Evolutionary conservation across 352 stramenopile genomes (phyloP).

Genomic region (Elongisporangium prolatum): DNA sequence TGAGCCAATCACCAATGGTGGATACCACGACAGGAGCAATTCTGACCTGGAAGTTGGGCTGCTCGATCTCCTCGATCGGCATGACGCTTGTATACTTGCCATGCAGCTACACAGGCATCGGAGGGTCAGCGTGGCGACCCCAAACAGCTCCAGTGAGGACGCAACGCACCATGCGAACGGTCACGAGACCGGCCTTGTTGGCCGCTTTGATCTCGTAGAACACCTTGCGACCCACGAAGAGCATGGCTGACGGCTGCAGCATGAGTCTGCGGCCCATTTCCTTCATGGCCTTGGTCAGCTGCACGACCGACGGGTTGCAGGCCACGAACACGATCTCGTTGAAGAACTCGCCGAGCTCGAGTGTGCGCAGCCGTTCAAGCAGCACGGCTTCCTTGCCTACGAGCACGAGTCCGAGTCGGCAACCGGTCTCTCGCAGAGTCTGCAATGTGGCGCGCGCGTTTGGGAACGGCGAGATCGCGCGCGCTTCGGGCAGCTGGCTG

Average conservation of each 20-base stretch:
- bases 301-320: constrained; percentile 53
- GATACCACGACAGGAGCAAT: background rate
- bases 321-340: constrained; percentile 57
- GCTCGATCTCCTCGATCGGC: constrained; percentile 79
- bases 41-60: constrained; percentile 70
- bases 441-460: constrained; percentile 45
- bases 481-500: constrained; percentile 67
- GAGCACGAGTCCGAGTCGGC: constrained; percentile 62
- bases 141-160: background rate
- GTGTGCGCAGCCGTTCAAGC: constrained; percentile 60
- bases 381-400: constrained; percentile 75
- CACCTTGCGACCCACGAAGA: constrained; percentile 79
- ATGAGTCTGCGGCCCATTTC: constrained; percentile 55
- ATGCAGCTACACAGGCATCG: constrained; percentile 41
- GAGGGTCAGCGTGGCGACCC: background rate
- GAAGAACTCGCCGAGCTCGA: constrained; percentile 65
- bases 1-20: background rate
- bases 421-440: constrained; percentile 44
- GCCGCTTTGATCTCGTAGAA: constrained; percentile 87
- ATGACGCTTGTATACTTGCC: constrained; percentile 84
- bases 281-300: constrained; percentile 74
- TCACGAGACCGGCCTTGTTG: constrained; percentile 75
- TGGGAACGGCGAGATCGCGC: constrained; percentile 60
- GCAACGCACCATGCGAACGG: constrained; percentile 59
- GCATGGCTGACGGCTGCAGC: constrained; percentile 63